Percentiles rank a stretch among this genome's conserved stretches.
These are phyloP conservation scores for Centrapalus pauciflorus DNA, from an alignment of 129 eudicot species.

Conservation along the genomic window DNA sequence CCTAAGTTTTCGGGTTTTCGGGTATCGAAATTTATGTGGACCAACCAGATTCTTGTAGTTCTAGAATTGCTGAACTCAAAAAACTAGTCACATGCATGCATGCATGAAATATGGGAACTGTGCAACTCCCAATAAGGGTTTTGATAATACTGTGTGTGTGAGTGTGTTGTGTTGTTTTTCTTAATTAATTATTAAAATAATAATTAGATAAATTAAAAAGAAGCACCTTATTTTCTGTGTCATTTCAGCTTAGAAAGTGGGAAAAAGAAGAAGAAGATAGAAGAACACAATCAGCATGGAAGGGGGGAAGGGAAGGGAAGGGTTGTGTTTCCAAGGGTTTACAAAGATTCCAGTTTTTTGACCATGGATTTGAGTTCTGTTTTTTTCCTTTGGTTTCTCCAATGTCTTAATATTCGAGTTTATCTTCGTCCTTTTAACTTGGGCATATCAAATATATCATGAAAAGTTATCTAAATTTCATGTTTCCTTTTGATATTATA, in stretches of 20 bases:
- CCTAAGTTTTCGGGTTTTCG: neutral
- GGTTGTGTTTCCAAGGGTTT: conserved; percentile 24
- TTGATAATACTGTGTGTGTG: conserved; percentile 8
- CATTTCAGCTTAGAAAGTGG: conserved; percentile 39
- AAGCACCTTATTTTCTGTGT: conserved; percentile 36
- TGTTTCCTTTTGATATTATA: too few relatives aligned
- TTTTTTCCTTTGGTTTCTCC: conserved; percentile 25
- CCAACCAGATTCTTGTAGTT: neutral
- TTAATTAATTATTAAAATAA: neutral
- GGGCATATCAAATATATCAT: too few relatives aligned
- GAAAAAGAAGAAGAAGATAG: conserved; percentile 29
- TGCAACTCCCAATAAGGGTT: conserved; percentile 24
- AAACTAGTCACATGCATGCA: conserved; percentile 23
- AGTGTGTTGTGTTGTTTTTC: neutral
- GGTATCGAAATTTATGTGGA: neutral
- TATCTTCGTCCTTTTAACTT: conserved; percentile 6
- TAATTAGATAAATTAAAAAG: neutral
- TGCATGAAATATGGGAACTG: conserved; percentile 18
- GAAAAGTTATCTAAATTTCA: too few relatives aligned
- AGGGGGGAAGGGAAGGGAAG: conserved; percentile 2
- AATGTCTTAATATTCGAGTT: conserved; percentile 22
- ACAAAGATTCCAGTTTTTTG: conserved; percentile 27
- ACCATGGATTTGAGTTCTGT: conserved; percentile 27
- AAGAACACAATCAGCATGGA: conserved; percentile 17
- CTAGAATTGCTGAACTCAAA: conserved; percentile 8